Evolutionary conservation across 2,329 filamentous ascomycete species (phyloP).

Genomic region (Massarina eburnea): DNA sequence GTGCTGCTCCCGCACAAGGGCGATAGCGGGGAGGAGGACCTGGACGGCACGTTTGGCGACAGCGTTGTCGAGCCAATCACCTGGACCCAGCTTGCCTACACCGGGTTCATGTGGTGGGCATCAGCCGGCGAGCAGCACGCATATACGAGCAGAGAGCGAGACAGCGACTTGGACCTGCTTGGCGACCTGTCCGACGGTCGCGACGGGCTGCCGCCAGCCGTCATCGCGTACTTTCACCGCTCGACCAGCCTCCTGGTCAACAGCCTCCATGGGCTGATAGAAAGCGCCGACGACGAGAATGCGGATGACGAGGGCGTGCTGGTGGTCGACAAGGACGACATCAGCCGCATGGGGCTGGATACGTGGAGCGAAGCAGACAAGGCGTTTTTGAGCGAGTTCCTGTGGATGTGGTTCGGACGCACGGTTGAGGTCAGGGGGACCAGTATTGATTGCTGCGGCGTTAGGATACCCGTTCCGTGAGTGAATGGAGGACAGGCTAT

Average conservation of each 20-base stretch:
- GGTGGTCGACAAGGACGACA: slow-evolving; percentile 63
- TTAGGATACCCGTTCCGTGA: slow-evolving; percentile 55
- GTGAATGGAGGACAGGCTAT: neutral
- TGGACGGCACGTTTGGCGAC: slow-evolving; percentile 41
- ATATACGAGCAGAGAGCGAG: slow-evolving; percentile 56
- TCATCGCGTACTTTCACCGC: slow-evolving; percentile 81
- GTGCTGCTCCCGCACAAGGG: slow-evolving; percentile 24
- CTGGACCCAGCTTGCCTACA: slow-evolving; percentile 75
- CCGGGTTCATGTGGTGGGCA: slow-evolving; percentile 88
- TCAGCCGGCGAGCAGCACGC: slow-evolving; percentile 73
- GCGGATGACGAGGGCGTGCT: slow-evolving; percentile 45
- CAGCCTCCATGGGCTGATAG: slow-evolving; percentile 63
- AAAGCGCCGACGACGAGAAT: slow-evolving; percentile 47
- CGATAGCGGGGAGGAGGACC: slow-evolving; percentile 34
- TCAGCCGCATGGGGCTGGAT: slow-evolving; percentile 74
- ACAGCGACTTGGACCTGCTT: slow-evolving; percentile 50
- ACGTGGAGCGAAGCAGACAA: slow-evolving; percentile 73
- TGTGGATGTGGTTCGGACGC: slow-evolving; percentile 66
- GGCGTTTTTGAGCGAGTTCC: slow-evolving; percentile 66
- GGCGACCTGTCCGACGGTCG: slow-evolving; percentile 47
- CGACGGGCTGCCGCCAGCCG: slow-evolving; percentile 65
- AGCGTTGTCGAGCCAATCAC: slow-evolving; percentile 57
- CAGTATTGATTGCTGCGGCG: slow-evolving; percentile 73
- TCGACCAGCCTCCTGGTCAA: slow-evolving; percentile 68
- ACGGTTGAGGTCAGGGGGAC: slow-evolving; percentile 66